Percentiles rank a stretch among this genome's conserved stretches.
Conservation (phyloP, 352 stramenopile genomes). For the Pseudoperonospora humuli region DNA sequence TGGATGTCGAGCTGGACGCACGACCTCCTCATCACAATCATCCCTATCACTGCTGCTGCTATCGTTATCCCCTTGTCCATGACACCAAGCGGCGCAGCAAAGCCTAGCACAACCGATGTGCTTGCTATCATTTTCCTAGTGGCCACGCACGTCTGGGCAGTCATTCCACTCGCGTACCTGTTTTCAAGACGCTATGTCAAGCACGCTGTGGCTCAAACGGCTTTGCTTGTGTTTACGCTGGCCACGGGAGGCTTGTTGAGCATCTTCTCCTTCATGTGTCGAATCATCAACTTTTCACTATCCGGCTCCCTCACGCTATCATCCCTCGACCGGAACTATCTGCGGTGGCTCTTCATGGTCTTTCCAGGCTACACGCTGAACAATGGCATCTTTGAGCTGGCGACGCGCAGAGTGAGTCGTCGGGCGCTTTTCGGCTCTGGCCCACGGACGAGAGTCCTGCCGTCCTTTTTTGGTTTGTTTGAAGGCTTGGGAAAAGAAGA, state of each 20-base stretch:
- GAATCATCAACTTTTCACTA: slow-evolving; percentile 54
- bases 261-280: slow-evolving; percentile 74
- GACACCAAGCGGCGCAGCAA: slow-evolving; percentile 20
- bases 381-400: slow-evolving; percentile 63
- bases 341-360: slow-evolving; percentile 64
- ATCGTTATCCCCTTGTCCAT: slow-evolving; percentile 34
- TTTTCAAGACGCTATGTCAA: slow-evolving; percentile 51
- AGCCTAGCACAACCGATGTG: slow-evolving; percentile 29
- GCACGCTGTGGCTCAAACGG: slow-evolving; percentile 52
- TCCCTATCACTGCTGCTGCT: slow-evolving; percentile 31
- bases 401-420: slow-evolving; percentile 55
- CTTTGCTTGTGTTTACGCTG: slow-evolving; percentile 51
- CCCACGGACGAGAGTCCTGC: slow-evolving; percentile 17
- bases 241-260: slow-evolving; percentile 52
- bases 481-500: slow-evolving; percentile 39
- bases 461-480: slow-evolving; percentile 54
- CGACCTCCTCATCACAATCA: slow-evolving; percentile 37
- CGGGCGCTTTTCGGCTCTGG: slow-evolving; percentile 29
- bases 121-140: slow-evolving; percentile 35
- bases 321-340: slow-evolving; percentile 53
- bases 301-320: slow-evolving; percentile 40
- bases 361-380: slow-evolving; percentile 67
- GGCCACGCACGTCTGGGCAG: slow-evolving; percentile 29
- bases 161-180: slow-evolving; percentile 60
- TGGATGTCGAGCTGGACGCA: slow-evolving; percentile 53